Conservation (phyloP, 257 asterid species). For the Linderniella brevidens region DNA sequence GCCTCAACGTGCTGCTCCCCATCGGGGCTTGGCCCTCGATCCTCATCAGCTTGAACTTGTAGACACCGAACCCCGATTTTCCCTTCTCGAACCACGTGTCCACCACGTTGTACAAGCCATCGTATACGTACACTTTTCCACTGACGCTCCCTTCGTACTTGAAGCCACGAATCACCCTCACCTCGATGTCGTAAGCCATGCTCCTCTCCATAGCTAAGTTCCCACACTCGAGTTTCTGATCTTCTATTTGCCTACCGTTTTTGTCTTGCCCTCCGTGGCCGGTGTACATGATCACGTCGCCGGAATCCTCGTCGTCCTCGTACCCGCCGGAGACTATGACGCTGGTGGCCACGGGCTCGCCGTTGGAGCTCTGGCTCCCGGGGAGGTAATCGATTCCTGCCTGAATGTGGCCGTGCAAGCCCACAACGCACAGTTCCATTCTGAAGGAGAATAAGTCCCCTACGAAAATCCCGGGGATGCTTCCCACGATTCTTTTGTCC, state of each 20-base stretch:
- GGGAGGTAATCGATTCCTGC: constrained; percentile 85
- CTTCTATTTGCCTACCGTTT: constrained; percentile 34
- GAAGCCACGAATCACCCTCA: constrained; percentile 73
- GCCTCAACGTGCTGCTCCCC: constrained; percentile 50
- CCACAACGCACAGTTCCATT: constrained; percentile 75
- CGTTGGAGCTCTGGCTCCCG: constrained; percentile 57
- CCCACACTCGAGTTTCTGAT: constrained; percentile 75
- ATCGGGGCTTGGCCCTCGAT: constrained; percentile 47
- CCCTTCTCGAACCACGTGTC: constrained; percentile 76
- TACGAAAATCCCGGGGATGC: constrained; percentile 52
- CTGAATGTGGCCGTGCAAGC: constrained; percentile 77
- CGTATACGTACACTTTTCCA: constrained; percentile 73
- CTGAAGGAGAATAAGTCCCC: constrained; percentile 80
- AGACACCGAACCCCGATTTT: constrained; percentile 59
- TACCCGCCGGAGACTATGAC: constrained; percentile 85
- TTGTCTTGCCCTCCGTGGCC: constrained; percentile 99
- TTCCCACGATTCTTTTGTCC: constrained; percentile 69
- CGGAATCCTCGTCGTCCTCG: constrained; percentile 75
- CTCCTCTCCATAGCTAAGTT: constrained; percentile 82
- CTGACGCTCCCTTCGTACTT: constrained; percentile 64
- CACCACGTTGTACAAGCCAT: constrained; percentile 51
- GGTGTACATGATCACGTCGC: constrained; percentile 68
- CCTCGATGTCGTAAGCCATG: constrained; percentile 69
- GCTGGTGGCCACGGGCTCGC: constrained; percentile 85
- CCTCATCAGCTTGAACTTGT: constrained; percentile 66